Evolutionary conservation across 2,329 filamentous ascomycete genomes (phyloP).

Genomic region (Trichoderma sp.): DNA sequence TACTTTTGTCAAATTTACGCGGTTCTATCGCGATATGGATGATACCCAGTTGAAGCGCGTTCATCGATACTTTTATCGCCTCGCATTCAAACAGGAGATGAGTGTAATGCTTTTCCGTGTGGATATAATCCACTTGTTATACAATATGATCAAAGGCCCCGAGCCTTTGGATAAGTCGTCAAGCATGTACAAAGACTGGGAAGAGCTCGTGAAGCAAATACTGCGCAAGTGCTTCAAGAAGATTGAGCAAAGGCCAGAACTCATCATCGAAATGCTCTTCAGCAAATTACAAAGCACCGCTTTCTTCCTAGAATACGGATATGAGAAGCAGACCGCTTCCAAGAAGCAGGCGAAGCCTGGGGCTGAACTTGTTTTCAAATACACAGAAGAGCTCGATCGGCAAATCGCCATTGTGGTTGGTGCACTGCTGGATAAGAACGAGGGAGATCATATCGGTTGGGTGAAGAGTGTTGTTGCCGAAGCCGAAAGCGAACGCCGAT

Average conservation of each 20-base stretch:
- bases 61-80: conserved; percentile 90
- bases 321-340: conserved; percentile 76
- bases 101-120: conserved; percentile 85
- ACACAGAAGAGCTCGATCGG: conserved; percentile 65
- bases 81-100: conserved; percentile 94
- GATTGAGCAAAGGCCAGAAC: conserved; percentile 78
- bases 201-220: conserved; percentile 82
- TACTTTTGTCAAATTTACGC: conserved; percentile 79
- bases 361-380: conserved; percentile 80
- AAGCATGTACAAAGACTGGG: conserved; percentile 81
- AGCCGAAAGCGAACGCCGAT: conserved; percentile 71
- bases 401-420: conserved; percentile 81
- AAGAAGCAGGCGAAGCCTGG: conserved; percentile 66
- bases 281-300: conserved; percentile 84
- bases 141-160: conserved; percentile 89
- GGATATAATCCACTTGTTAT: conserved; percentile 85
- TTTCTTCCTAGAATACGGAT: conserved; percentile 87
- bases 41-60: conserved; percentile 82
- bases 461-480: conserved; percentile 69
- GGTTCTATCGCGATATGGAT: conserved; percentile 78
- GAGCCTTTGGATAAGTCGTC: conserved; percentile 69
- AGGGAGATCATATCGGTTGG: conserved; percentile 78
- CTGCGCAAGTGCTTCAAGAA: conserved; percentile 81
- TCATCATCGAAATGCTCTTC: conserved; percentile 91
- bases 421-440: conserved; percentile 76